Base-by-base conservation (phyloP, 495 filamentous ascomycete species). In the Trichoderma virens region DNA sequence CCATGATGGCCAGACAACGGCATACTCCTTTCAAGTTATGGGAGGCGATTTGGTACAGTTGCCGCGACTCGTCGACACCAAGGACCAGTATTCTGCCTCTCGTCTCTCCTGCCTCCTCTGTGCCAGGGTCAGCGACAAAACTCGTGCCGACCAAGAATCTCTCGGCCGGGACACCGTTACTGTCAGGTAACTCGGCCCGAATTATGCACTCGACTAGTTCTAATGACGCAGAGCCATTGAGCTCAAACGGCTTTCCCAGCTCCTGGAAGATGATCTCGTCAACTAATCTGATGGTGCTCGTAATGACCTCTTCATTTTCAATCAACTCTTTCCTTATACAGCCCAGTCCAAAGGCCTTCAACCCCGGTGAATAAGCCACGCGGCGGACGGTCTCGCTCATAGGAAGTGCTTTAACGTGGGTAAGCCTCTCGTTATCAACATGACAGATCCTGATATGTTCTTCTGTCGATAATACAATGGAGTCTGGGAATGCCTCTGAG, bases 101-200 rank as follows among this genome's bases (percentile, higher is more conserved):
- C 18, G 83, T 79, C 11, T 80, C 76, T 35, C 72, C 69, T n/a
- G 62, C 61, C 23, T 67, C 63, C 13, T 69, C 66, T 9, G 59
- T 51, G 11, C 73, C 72, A 14, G 80, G 80, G 38, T 93, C 87
- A 43, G 86, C 82, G 56, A 93, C 66, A 67, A 85, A 92, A 35
- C 88, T 86, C 16, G 95, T 97, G 9, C 94, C 94, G 2, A 97
- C 87, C 27, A 99, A 73, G 68, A 97, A 97, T 18, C 91, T 79
- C 70, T 98, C 94, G 2, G 82, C 84, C 5, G 79, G 81, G 38
- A 80, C 80, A 16, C 88, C 87, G 60, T 85, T 80, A 0, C 79
- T 75, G 67, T 87, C 82, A 0, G 75, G 73, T n/a, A 96, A 81
- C 64, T 92, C 85, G 11, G 90, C 89, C 39, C 91, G 85, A 62